Conservation (phyloP, 306 rosid species). For the Gynostemma pentaphyllum region DNA sequence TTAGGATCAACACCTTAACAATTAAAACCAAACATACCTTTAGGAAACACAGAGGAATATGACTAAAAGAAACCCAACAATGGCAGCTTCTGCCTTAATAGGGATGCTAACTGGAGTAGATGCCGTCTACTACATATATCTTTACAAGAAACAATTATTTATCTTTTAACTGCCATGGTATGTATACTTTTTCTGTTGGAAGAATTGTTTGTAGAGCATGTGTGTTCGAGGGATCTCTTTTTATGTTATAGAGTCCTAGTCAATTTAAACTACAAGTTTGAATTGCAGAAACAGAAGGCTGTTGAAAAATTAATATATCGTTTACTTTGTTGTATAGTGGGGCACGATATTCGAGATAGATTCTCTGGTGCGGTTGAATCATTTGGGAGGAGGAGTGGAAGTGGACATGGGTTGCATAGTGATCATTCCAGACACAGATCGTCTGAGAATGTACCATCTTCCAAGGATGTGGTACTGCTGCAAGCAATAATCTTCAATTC, state of each 20-base stretch:
- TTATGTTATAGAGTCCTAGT: slow-evolving; percentile 1
- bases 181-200: not conserved
- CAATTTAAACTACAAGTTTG: not conserved
- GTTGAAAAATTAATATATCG: not conserved
- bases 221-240: not conserved
- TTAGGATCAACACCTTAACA: not conserved
- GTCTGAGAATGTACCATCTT: slow-evolving; percentile 57
- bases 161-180: not conserved
- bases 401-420: slow-evolving; percentile 53
- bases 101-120: not conserved
- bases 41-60: not conserved
- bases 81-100: not conserved
- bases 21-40: not conserved
- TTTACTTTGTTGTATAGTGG: slow-evolving; percentile 28
- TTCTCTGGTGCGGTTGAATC: slow-evolving; percentile 81
- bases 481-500: not conserved
- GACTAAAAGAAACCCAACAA: slow-evolving; percentile 2
- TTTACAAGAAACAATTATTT: not conserved
- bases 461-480: slow-evolving; percentile 62
- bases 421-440: slow-evolving; percentile 69
- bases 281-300: not conserved
- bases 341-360: slow-evolving; percentile 62
- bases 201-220: not conserved
- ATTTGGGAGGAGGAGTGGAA: slow-evolving; percentile 71
- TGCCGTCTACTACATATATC: not conserved